Conservation (phyloP, 345 rosid species). For the Hibiscus mutabilis region DNA sequence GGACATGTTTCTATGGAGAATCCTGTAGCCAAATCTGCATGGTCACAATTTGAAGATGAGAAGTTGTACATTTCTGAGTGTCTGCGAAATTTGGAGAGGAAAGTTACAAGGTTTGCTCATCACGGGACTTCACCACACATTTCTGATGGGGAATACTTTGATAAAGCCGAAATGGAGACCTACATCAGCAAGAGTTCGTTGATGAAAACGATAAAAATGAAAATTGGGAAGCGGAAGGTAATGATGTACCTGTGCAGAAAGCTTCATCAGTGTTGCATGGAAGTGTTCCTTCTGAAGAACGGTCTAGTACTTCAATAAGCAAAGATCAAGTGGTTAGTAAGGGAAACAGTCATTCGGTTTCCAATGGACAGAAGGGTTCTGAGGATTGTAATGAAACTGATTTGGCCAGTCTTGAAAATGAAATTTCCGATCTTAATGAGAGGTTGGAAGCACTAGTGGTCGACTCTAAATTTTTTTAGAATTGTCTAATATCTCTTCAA, state of each 20-base stretch:
- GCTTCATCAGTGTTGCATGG: conserved; percentile 9
- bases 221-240: conserved; percentile 10
- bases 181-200: conserved; percentile 14
- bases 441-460: conserved; percentile 47
- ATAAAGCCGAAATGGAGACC: conserved; percentile 18
- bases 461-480: conserved; percentile 33
- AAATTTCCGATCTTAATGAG: conserved; percentile 39
- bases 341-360: conserved; percentile 2
- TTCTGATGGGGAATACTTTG: conserved; percentile 18
- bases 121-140: conserved; percentile 14
- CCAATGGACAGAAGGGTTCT: conserved; percentile 5
- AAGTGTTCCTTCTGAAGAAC: conserved; percentile 16
- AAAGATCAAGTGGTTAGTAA: conserved; percentile 2
- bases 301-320: conserved; percentile 1
- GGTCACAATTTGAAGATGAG: conserved; percentile 32
- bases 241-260: conserved; percentile 3
- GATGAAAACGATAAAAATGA: conserved; percentile 4
- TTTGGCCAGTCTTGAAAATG: conserved; percentile 29
- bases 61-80: conserved; percentile 28
- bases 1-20: conserved; percentile 20
- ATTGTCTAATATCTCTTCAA: conserved; percentile 34
- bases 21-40: conserved; percentile 15
- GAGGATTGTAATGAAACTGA: conserved; percentile 9
- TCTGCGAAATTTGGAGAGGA: conserved; percentile 34
- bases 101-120: conserved; percentile 23